A percentile compares a stretch with the other conserved stretches of the same genome.
phyloP scores from a whole-genome alignment of 768 basidiomycete species.

The Agrocybe chaxingu region DNA sequence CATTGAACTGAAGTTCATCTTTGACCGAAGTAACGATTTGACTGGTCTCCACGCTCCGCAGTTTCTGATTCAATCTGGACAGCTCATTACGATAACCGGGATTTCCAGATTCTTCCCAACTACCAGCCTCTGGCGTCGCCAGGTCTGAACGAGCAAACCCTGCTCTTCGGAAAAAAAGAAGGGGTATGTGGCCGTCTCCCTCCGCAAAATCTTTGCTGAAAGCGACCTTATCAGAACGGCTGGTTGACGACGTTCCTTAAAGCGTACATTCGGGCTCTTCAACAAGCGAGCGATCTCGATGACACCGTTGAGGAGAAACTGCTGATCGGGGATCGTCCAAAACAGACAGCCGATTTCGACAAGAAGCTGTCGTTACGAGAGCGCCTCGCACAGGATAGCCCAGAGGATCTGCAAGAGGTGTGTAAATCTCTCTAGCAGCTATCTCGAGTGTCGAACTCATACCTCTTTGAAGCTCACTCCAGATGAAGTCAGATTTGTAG shows the following conservation, averaged over 20 bases:
- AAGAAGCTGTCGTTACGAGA: slow-evolving; percentile 52
- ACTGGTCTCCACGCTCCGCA: background rate
- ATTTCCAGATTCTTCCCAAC: slow-evolving; percentile 73
- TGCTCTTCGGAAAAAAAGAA: slow-evolving; percentile 59
- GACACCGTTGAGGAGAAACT: slow-evolving; percentile 80
- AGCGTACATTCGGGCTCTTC: slow-evolving; percentile 73
- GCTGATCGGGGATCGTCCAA: slow-evolving; percentile 77
- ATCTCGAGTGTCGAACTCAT: slow-evolving; percentile 3
- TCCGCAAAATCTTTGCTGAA: background rate
- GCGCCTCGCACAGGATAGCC: slow-evolving; percentile 47
- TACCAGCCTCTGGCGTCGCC: slow-evolving; percentile 62
- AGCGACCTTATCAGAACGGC: slow-evolving; percentile 41
- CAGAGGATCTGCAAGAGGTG: slow-evolving; percentile 40
- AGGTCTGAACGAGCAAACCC: slow-evolving; percentile 64
- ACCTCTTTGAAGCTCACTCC: slow-evolving; percentile 50
- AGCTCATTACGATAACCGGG: slow-evolving; percentile 87
- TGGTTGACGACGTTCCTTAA: slow-evolving; percentile 76
- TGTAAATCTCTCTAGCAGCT: slow-evolving; percentile 1
- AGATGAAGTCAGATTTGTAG: slow-evolving; percentile 56
- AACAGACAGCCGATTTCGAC: slow-evolving; percentile 50
- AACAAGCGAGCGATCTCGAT: slow-evolving; percentile 77
- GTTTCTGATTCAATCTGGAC: slow-evolving; percentile 7
- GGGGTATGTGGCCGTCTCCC: slow-evolving; percentile 44
- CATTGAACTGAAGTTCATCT: slow-evolving; percentile 80
- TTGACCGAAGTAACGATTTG: slow-evolving; percentile 58